These are phyloP conservation scores for Ophiocordyceps polyrhachis-furcata DNA, from an alignment of 2,329 filamentous ascomycete species.

Conservation along the genomic window DNA sequence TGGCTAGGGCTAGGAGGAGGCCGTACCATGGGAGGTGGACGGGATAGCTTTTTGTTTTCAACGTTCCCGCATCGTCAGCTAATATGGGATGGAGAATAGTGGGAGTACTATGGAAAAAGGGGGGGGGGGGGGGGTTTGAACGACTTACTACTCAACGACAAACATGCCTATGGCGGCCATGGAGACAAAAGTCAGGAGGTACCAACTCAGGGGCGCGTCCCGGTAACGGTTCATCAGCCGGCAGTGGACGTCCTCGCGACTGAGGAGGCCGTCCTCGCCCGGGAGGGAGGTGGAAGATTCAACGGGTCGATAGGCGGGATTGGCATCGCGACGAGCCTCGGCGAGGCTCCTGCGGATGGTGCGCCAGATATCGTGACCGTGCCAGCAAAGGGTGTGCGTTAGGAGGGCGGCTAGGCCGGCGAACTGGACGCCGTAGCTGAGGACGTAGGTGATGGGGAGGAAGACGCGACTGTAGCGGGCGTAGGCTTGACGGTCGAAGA, in stretches of 20 bases:
- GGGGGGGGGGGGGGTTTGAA: not conserved
- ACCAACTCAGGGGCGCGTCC: slow-evolving; percentile 69
- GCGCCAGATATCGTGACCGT: slow-evolving; percentile 62
- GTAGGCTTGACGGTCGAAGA: slow-evolving; percentile 64
- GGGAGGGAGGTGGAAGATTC: slow-evolving; percentile 7
- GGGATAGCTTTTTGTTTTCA: slow-evolving; percentile 40
- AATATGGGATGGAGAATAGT: not conserved
- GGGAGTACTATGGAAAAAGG: not conserved
- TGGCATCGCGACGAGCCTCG: slow-evolving; percentile 36
- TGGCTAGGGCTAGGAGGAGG: slow-evolving; percentile 56
- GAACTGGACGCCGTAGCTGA: slow-evolving; percentile 76
- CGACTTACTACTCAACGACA: slow-evolving; percentile 60
- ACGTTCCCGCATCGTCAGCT: not conserved
- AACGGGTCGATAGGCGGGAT: slow-evolving; percentile 34
- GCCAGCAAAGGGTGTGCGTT: slow-evolving; percentile 70
- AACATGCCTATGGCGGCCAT: slow-evolving; percentile 71
- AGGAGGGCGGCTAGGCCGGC: slow-evolving; percentile 62
- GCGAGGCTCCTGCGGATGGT: slow-evolving; percentile 54
- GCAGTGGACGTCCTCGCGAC: slow-evolving; percentile 65
- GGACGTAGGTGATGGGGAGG: slow-evolving; percentile 68
- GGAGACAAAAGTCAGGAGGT: slow-evolving; percentile 51
- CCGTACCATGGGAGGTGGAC: slow-evolving; percentile 78
- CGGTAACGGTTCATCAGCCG: slow-evolving; percentile 68
- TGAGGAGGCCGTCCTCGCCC: slow-evolving; percentile 32
- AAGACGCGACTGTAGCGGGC: slow-evolving; percentile 69